phyloP scores from a whole-genome alignment of 805 yeast species.

The Grigorovia yakushimaensis region DNA sequence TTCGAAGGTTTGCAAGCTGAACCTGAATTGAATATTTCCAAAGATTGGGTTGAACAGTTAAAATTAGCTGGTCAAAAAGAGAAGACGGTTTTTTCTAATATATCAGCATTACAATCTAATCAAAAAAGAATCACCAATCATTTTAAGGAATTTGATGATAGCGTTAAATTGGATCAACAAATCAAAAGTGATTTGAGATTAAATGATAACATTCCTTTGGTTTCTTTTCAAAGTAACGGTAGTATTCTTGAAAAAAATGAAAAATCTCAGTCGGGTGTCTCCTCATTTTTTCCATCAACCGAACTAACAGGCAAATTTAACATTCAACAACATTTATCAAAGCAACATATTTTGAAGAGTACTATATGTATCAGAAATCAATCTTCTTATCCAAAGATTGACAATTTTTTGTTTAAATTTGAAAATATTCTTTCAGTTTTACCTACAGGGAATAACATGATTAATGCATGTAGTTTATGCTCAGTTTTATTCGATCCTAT shows the following conservation, averaged over 20 bases:
- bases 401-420: slow-evolving; percentile 28
- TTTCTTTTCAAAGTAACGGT: slow-evolving; percentile 15
- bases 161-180: slow-evolving; percentile 20
- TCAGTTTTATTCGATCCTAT: slow-evolving; percentile 51
- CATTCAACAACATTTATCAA: not conserved
- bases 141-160: slow-evolving; percentile 36
- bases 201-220: slow-evolving; percentile 12
- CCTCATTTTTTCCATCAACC: not conserved
- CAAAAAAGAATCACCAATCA: slow-evolving; percentile 8
- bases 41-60: slow-evolving; percentile 58
- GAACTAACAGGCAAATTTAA: not conserved
- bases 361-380: slow-evolving; percentile 18
- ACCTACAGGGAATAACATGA: slow-evolving; percentile 15
- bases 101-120: slow-evolving; percentile 8
- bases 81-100: slow-evolving; percentile 23
- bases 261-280: slow-evolving; percentile 7
- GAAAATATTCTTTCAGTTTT: slow-evolving; percentile 15
- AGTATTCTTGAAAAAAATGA: slow-evolving; percentile 10
- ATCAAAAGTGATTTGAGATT: slow-evolving; percentile 25
- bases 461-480: slow-evolving; percentile 43
- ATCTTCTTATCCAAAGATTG: slow-evolving; percentile 32
- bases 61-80: slow-evolving; percentile 34
- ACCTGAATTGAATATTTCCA: slow-evolving; percentile 40
- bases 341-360: slow-evolving; percentile 18
- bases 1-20: slow-evolving; percentile 35